Evolutionary conservation across 2,329 filamentous ascomycete genomes (phyloP), one percentile per base, ranked within the genome.

Genomic region (Hymenotorrendiella dingleyae): DNA sequence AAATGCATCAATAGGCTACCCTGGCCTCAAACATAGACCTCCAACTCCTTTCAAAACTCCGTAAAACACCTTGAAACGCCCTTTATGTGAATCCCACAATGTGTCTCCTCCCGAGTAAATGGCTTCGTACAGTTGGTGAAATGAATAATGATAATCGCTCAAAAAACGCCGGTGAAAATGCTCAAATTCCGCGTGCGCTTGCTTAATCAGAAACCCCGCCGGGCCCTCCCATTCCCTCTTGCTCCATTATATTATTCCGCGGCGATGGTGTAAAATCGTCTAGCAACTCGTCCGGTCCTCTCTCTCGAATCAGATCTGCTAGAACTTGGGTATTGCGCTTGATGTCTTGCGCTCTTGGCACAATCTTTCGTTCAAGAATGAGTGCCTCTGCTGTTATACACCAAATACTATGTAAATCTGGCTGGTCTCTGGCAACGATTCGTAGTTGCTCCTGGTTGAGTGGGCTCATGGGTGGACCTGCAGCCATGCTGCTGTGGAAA

Each of bases 281-380:
- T n/a, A n/a, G n/a, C 57, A 79, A 71, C 42, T 77, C 72, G 16
- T 72, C 71, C 16, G 72, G 62, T 14, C 74, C 76, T 42, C 80
- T 74, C 46, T 82, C 78, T 36, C 73, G 70, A 49, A 83, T 82
- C n/a, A 83, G 64, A 46, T 82, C 76, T 42, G 81, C 62, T 63
- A 83, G 71, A 19, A 82, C 73, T 49, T 78, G 71, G 10, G 73
- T 74, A 43, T 82, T 82, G 29, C 78, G 71, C 56, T 78, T 79
- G 51, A 83, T 83, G 47, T 82, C 75, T 45, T 74, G 66, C 0
- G 76, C 64, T 17, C 73, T 67, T 45, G 72, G 66, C 5, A 83
- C 78, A 40, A 83, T 75, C 23, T 68, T 69, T 24, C 78, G 67
- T 37, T 80, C 69, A 4, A 82, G 62, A 23, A 83, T 78, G 27